These are phyloP conservation scores for Spathaspora girioi DNA, from an alignment of 805 yeast species.

Conservation along the genomic window DNA sequence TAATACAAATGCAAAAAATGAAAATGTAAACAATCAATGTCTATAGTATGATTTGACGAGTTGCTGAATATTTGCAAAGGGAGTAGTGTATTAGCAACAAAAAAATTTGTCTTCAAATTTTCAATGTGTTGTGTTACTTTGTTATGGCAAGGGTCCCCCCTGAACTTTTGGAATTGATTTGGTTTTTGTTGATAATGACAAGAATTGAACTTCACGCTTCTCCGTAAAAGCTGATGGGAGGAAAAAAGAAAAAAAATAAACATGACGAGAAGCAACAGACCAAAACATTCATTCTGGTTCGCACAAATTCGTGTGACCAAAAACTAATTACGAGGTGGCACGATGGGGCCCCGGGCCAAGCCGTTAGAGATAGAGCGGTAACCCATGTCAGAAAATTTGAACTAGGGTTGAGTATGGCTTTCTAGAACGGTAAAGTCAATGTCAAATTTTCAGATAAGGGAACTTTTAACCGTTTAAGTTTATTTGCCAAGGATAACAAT, in stretches of 20 bases:
- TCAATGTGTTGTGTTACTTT: background rate
- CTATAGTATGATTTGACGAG: too few relatives aligned
- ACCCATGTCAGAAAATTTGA: too few relatives aligned
- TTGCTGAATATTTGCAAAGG: too few relatives aligned
- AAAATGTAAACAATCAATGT: background rate
- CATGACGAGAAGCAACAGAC: background rate
- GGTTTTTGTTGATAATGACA: background rate
- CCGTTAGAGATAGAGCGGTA: too few relatives aligned
- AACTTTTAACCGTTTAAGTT: too few relatives aligned
- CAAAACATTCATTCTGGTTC: background rate
- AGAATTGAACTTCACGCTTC: background rate
- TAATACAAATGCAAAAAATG: background rate
- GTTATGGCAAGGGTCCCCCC: background rate
- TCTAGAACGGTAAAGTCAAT: too few relatives aligned
- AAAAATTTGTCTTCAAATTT: background rate
- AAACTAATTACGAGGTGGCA: too few relatives aligned
- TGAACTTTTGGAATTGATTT: background rate
- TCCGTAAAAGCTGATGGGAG: background rate
- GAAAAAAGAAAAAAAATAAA: background rate
- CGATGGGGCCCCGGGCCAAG: too few relatives aligned
- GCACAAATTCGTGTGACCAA: background rate
- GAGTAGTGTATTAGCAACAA: background rate
- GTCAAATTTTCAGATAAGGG: too few relatives aligned
- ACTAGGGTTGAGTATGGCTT: too few relatives aligned
- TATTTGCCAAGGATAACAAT: too few relatives aligned